Conservation (phyloP, 305 asterid genomes). For the Andrographis paniculata region DNA sequence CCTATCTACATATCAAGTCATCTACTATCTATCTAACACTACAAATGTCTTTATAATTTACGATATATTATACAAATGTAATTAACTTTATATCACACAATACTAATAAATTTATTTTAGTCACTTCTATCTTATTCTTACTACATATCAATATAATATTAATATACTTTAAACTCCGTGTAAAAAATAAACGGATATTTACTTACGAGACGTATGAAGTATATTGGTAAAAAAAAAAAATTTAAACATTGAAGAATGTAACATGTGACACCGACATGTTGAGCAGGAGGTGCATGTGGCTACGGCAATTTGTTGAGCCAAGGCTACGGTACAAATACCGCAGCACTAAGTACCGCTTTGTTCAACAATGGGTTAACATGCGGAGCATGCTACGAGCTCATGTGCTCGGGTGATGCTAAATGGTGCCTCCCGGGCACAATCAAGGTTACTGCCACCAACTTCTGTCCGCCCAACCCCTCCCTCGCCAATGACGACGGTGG, state of each 20-base stretch:
- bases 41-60: too few relatives aligned
- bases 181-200: too few relatives aligned
- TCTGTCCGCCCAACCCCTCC: slow-evolving; percentile 28
- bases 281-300: slow-evolving; percentile 21
- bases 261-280: too few relatives aligned
- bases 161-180: too few relatives aligned
- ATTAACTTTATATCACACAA: too few relatives aligned
- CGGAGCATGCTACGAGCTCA: slow-evolving; percentile 27
- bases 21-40: too few relatives aligned
- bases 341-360: slow-evolving; percentile 31
- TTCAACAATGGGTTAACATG: slow-evolving; percentile 25
- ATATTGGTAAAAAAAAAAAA: not conserved
- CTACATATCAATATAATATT: too few relatives aligned
- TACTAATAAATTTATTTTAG: too few relatives aligned
- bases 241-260: not conserved
- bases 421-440: slow-evolving; percentile 26
- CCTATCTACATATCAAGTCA: too few relatives aligned
- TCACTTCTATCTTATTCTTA: too few relatives aligned
- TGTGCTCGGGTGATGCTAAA: slow-evolving; percentile 20
- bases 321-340: slow-evolving; percentile 34
- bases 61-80: too few relatives aligned
- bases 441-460: slow-evolving; percentile 29
- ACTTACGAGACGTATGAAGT: too few relatives aligned
- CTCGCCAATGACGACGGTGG: slow-evolving; percentile 28
- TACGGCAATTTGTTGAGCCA: slow-evolving; percentile 25